Conservation (phyloP, 2,329 filamentous ascomycete species). For the Amauroascus verrucosus region DNA sequence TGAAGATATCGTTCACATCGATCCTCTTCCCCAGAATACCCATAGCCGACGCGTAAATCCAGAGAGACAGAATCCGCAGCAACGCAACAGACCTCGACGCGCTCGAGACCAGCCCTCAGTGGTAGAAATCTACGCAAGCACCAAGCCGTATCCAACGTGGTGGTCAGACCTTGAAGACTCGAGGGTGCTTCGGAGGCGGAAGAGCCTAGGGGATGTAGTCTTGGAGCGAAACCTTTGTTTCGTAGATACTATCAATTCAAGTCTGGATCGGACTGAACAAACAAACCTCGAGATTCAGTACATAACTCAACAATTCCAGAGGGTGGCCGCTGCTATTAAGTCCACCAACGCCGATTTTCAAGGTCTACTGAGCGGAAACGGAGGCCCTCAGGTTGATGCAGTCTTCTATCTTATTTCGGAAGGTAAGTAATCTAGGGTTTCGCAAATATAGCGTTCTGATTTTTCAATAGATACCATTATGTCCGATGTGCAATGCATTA, state of each 20-base stretch:
- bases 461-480: slow-evolving; percentile 43
- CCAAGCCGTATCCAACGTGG: slow-evolving; percentile 78
- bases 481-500: slow-evolving; percentile 61
- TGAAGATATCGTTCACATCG: slow-evolving; percentile 88
- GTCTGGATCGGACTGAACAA: slow-evolving; percentile 43
- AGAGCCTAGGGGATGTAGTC: slow-evolving; percentile 63
- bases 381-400: slow-evolving; percentile 73
- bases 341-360: slow-evolving; percentile 65
- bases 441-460: slow-evolving; percentile 13
- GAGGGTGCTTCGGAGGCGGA: slow-evolving; percentile 50
- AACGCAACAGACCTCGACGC: slow-evolving; percentile 15
- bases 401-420: slow-evolving; percentile 71
- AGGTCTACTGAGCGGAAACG: slow-evolving; percentile 66
- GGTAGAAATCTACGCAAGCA: slow-evolving; percentile 66
- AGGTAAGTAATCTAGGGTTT: slow-evolving; percentile 42
- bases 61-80: slow-evolving; percentile 18
- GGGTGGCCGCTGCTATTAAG: slow-evolving; percentile 50
- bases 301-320: slow-evolving; percentile 58
- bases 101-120: slow-evolving; percentile 31
- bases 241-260: slow-evolving; percentile 63
- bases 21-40: slow-evolving; percentile 42
- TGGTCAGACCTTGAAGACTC: slow-evolving; percentile 69
- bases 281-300: slow-evolving; percentile 58
- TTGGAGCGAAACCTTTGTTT: slow-evolving; percentile 91
- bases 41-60: slow-evolving; percentile 13